phyloP scores from a whole-genome alignment of 805 yeast genomes.

The Yarrowia sp. region DNA sequence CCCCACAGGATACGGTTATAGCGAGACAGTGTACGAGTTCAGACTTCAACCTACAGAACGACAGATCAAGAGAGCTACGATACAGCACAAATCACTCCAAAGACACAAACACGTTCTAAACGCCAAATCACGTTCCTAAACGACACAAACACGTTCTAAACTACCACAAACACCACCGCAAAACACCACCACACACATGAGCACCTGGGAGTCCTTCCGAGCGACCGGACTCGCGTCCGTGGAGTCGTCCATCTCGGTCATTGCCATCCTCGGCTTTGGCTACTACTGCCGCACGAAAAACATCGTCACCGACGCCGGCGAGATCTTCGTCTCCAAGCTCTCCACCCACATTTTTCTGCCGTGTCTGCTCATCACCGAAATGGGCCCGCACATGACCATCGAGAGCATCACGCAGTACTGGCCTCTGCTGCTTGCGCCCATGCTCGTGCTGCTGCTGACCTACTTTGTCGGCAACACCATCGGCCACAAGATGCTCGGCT shows the following conservation, averaged over 20 bases:
- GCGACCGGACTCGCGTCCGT: constrained; percentile 26
- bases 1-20: not conserved
- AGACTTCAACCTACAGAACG: too few species aligned
- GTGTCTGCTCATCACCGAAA: constrained; percentile 29
- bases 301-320: constrained; percentile 25
- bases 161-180: too few species aligned
- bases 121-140: too few species aligned
- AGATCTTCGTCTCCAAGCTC: constrained; percentile 27
- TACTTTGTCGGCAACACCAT: constrained; percentile 28
- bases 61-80: too few species aligned
- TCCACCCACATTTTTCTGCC: constrained; percentile 32
- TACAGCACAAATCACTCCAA: not conserved
- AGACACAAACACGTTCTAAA: too few species aligned
- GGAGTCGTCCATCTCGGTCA: constrained; percentile 31
- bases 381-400: constrained; percentile 31
- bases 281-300: constrained; percentile 26
- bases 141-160: too few species aligned
- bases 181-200: not conserved
- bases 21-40: not conserved
- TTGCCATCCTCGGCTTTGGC: constrained; percentile 30
- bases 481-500: constrained; percentile 26
- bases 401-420: constrained; percentile 29
- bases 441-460: constrained; percentile 22
- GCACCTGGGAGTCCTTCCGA: not conserved
- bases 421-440: constrained; percentile 30